These are phyloP conservation scores for Pholiota microspora DNA, from an alignment of 768 basidiomycete genomes.

Conservation along the genomic window DNA sequence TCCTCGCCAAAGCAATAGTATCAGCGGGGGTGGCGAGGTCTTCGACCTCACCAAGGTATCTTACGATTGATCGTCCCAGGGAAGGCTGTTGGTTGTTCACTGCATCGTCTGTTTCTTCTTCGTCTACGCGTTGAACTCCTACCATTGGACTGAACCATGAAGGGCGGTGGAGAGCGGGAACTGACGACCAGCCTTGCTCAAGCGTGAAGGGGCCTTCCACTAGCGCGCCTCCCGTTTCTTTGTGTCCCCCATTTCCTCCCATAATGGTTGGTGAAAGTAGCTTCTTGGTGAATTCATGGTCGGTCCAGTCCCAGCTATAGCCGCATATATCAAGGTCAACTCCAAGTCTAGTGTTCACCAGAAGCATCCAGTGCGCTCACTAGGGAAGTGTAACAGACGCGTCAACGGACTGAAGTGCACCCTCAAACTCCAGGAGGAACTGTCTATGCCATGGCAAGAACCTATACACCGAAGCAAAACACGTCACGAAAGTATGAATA, in stretches of 20 bases:
- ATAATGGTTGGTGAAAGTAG: conserved; percentile 7
- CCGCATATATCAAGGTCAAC: no score
- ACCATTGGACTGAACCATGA: conserved; percentile 3
- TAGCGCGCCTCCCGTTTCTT: conserved; percentile 7
- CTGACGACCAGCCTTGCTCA: conserved; percentile 8
- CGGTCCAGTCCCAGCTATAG: conserved; percentile 13
- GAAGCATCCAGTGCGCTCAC: conserved; percentile 3
- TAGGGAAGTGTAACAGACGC: conserved; percentile 13
- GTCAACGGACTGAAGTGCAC: conserved; percentile 9
- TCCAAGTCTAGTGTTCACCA: no score
- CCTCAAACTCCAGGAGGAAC: conserved; percentile 11
- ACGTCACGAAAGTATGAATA: background rate
- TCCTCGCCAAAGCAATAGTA: conserved; percentile 2
- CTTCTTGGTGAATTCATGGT: conserved; percentile 8
- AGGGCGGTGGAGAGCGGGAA: conserved; percentile 4
- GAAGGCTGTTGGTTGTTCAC: conserved; percentile 7
- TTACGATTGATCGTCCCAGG: conserved; percentile 9
- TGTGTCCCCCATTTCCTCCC: conserved; percentile 11
- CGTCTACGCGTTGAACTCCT: background rate
- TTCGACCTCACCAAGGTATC: conserved; percentile 10
- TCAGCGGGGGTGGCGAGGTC: conserved; percentile 9
- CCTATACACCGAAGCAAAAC: background rate
- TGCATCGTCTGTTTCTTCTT: background rate
- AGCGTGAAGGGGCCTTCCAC: conserved; percentile 10
- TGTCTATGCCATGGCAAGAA: conserved; percentile 14